A percentile compares a stretch with the other conserved stretches of the same genome.
Conservation (phyloP, 108 stramenopile genomes). For the Stephanodiscus triporus region DNA sequence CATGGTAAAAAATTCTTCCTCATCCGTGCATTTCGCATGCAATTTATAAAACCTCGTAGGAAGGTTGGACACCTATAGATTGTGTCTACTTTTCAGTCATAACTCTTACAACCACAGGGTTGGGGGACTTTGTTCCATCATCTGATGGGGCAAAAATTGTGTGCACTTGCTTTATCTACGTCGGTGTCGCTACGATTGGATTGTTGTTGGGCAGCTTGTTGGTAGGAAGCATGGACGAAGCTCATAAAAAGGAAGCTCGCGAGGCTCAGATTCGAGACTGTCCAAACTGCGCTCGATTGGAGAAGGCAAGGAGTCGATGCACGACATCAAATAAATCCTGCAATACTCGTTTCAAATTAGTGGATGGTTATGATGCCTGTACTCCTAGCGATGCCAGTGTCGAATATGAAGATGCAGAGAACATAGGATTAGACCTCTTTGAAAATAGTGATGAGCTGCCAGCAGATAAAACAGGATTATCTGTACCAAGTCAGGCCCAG, state of each 20-base stretch:
- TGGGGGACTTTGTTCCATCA: conserved; percentile 89
- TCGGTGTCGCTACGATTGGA: conserved; percentile 89
- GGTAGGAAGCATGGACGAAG: conserved; percentile 80
- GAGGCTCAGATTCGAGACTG: conserved; percentile 70
- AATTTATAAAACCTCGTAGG: conserved; percentile 34
- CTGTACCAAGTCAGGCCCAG: conserved; percentile 19
- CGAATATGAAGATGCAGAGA: background rate
- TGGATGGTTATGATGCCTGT: background rate
- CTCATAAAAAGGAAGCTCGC: conserved; percentile 58
- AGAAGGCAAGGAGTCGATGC: conserved; percentile 25
- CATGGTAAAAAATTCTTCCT: background rate
- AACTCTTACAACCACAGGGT: conserved; percentile 77
- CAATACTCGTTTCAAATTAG: background rate
- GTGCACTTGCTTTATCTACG: conserved; percentile 89
- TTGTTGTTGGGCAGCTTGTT: conserved; percentile 88
- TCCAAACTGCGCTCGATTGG: conserved; percentile 72
- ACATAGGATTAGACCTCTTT: conserved; percentile 18
- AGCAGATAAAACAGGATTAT: conserved; percentile 3
- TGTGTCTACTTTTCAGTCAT: conserved; percentile 91
- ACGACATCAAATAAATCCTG: background rate
- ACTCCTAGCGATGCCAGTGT: background rate
- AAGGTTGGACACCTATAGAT: conserved; percentile 86
- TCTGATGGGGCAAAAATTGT: conserved; percentile 79
- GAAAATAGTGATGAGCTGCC: conserved; percentile 11
- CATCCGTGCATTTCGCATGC: background rate